phyloP scores from a whole-genome alignment of 805 yeast genomes.

The Candida andamanensis region DNA sequence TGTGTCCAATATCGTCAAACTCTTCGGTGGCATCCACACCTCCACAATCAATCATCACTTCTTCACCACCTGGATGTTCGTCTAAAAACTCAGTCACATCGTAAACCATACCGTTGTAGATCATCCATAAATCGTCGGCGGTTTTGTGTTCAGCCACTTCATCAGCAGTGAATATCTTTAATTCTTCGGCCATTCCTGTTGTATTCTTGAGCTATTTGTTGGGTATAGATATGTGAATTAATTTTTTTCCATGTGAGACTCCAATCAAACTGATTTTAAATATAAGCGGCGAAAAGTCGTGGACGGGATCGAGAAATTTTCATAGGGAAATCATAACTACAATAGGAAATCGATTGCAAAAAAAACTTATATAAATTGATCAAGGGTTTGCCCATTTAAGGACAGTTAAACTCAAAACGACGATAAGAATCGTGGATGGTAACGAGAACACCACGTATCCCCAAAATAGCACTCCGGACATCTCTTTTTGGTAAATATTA shows the following conservation, averaged over 20 bases:
- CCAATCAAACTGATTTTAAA: background rate
- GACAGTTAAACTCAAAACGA: conserved; percentile 60
- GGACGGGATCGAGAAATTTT: background rate
- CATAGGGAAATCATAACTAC: background rate
- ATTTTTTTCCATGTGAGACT: background rate
- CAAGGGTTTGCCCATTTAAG: conserved; percentile 43
- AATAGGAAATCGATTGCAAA: background rate
- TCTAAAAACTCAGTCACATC: conserved; percentile 39
- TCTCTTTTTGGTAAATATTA: conserved; percentile 70
- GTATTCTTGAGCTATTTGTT: too few relatives aligned
- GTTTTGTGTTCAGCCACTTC: conserved; percentile 39
- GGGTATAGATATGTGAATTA: background rate
- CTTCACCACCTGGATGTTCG: conserved; percentile 47
- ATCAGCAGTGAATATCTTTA: conserved; percentile 51
- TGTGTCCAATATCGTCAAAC: conserved; percentile 84
- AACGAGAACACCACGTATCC: conserved; percentile 72
- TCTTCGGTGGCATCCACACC: conserved; percentile 44
- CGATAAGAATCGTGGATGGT: conserved; percentile 71
- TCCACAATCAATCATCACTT: conserved; percentile 39
- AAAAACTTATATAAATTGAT: background rate
- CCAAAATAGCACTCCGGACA: conserved; percentile 80
- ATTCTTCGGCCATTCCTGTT: conserved; percentile 2
- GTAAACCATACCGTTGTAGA: conserved; percentile 41
- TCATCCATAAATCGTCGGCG: conserved; percentile 39
- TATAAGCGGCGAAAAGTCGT: background rate